Evolutionary conservation across 768 basidiomycete genomes (phyloP), one percentile per base, ranked within the genome.

Genomic region (Hygrocybe coccinea): DNA sequence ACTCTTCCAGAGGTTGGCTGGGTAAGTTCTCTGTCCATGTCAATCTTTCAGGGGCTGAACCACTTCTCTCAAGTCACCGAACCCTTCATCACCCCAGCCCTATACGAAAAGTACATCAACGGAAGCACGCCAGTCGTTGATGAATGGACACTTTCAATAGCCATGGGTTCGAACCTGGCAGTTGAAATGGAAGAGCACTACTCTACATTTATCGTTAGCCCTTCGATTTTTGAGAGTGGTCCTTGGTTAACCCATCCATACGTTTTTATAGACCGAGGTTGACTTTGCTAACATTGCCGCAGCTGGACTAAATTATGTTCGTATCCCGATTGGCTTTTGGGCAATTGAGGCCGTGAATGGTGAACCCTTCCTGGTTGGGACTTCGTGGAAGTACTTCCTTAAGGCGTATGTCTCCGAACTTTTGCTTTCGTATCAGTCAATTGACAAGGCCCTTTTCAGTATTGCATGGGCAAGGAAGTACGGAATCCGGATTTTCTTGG

Each of bases 401-500:
- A 76, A 77, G 66, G 76, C 76, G 75, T 75, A 57, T 65, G 64
- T 58, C 37, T 7, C 5, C 56, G 38, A 52, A n/a, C 35, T 36
- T 56, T 54, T 54, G 46, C 36, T 39, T 53, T 53, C 55, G 12
- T 44, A 3, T 29, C 11, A 9, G 5, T 9, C 12, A 29, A 2
- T 19, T 35, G 21, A 36, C 17, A n/a, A 15, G n/a, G n/a, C n/a
- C n/a, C 74, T 39, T 15, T 24, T 17, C 37, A 74, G 73, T 15
- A 80, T 95, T 58, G 73, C 80, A 55, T 97, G 93, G 93, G 88
- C 85, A n/a, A 79, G 92, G 62, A 95, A 95, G 70, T 95, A 95
- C 66, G 93, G 94, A 4, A 68, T 95, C 48, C 83, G 93, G 44
- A 89, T 95, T 59, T 87, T 89, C 67, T 79, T 95, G 34, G 94